Percentiles rank a stretch among this genome's conserved stretches.
These are phyloP conservation scores for Gossypium sturtianum DNA, from an alignment of 345 rosid genomes.

Conservation along the genomic window DNA sequence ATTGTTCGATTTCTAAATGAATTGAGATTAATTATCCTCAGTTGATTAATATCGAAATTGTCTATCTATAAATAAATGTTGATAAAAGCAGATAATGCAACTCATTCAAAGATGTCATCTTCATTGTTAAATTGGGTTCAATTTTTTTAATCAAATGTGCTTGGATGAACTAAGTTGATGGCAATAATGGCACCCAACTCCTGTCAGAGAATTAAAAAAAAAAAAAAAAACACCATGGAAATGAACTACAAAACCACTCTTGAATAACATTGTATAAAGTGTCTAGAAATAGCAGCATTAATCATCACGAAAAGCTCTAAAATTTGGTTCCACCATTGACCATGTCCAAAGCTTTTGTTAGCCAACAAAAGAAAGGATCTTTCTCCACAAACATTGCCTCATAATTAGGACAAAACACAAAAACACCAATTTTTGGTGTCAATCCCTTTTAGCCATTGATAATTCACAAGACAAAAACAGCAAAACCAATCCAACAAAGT, in stretches of 20 bases:
- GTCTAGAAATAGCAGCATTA: not conserved
- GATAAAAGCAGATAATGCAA: not conserved
- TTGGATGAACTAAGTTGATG: not conserved
- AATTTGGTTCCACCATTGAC: not conserved
- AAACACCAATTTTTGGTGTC: constrained; percentile 12
- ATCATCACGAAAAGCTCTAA: not conserved
- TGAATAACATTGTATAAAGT: not conserved
- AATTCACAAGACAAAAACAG: constrained; percentile 4
- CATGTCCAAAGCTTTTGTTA: not conserved
- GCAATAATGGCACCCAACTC: not conserved
- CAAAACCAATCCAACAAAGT: not conserved
- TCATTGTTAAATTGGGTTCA: not conserved
- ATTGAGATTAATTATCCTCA: too few species aligned
- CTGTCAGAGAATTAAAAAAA: not conserved
- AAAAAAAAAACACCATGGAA: too few species aligned
- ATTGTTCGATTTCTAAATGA: too few species aligned
- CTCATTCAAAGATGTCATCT: not conserved
- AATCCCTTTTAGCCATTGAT: constrained; percentile 16
- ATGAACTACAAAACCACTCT: not conserved
- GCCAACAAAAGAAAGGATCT: not conserved
- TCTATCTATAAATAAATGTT: not conserved
- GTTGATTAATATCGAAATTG: not conserved
- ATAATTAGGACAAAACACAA: not conserved
- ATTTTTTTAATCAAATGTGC: not conserved
- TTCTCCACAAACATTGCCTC: constrained; percentile 16